Evolutionary conservation across 257 asterid species (phyloP), one percentile per base, ranked within the genome.

Genomic region (Anisodus acutangulus): DNA sequence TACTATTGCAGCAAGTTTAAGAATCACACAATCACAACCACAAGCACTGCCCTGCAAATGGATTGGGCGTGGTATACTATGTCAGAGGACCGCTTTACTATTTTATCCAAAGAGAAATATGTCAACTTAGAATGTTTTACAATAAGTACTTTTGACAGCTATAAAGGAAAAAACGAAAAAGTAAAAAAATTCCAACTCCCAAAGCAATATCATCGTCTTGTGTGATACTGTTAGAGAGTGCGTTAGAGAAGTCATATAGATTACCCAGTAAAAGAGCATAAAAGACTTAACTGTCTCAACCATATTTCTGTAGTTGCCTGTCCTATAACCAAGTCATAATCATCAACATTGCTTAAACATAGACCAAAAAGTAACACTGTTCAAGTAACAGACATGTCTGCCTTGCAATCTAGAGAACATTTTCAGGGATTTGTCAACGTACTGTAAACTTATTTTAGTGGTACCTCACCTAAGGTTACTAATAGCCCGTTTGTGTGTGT

Each of bases 201-300:
- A 62, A 62, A 62, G 13, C 68, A 62, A 62, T 19, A 62, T 62
- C 13, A 62, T 19, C 6, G 3, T 62, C 37, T 19, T 62, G 68
- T 19, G 31, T 60, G 67, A 60, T 60, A 60, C 12, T n/a, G 26
- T 60, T 35, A 60, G 67, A 58, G 35, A 60, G 5, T 60, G 63
- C 16, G 67, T n/a, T 60, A 60, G 22, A 59, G 66, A 59, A 59
- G 66, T 59, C 15, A 53, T 59, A 59, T n/a, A 60, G 67, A 60
- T n/a, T n/a, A 60, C 67, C 67, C n/a, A 60, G 67, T n/a, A 60
- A 60, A n/a, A 60, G 64, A n/a, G n/a, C 67, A 60, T n/a, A 58
- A 60, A n/a, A n/a, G 12, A 60, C 1, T 60, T 53, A 59, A 60
- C 12, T 17, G 67, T 60, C 67, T 60, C 9, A 60, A 6, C 67